These are phyloP conservation scores for Paraconiothyrium sp. DNA, from an alignment of 2,329 filamentous ascomycete genomes.

Conservation along the genomic window DNA sequence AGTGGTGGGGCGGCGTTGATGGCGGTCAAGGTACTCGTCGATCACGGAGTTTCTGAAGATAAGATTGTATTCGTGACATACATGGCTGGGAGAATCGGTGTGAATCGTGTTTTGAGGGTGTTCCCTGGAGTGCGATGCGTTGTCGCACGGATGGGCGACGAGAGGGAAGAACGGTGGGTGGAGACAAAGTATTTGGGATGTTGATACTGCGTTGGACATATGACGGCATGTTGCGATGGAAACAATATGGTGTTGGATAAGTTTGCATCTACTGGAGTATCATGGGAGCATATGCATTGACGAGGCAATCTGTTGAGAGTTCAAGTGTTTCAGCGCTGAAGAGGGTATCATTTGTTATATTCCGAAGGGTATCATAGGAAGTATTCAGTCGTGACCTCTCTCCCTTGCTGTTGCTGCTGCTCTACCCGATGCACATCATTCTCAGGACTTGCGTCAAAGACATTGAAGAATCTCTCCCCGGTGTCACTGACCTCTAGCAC, in stretches of 20 bases:
- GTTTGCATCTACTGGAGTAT: conserved; percentile 3
- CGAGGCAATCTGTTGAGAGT: neutral
- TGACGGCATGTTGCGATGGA: neutral
- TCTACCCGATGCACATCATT: conserved; percentile 88
- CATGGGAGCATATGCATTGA: conserved; percentile 2
- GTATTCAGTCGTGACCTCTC: conserved; percentile 74
- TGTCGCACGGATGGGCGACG: conserved; percentile 80
- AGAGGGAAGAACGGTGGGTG: conserved; percentile 88
- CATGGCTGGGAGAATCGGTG: conserved; percentile 82
- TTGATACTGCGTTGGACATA: conserved; percentile 51
- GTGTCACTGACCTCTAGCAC: conserved; percentile 95
- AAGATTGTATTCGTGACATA: conserved; percentile 94
- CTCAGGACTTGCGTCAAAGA: conserved; percentile 95
- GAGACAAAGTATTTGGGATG: conserved; percentile 92
- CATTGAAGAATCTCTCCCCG: conserved; percentile 95
- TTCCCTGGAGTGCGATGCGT: conserved; percentile 90
- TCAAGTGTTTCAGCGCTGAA: neutral
- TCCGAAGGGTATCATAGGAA: conserved; percentile 64
- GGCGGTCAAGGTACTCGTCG: conserved; percentile 94
- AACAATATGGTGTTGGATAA: neutral
- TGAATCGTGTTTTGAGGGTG: conserved; percentile 86
- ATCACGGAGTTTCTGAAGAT: conserved; percentile 87
- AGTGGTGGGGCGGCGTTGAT: conserved; percentile 87
- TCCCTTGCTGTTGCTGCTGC: conserved; percentile 78
- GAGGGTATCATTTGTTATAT: conserved; percentile 15